phyloP scores from a whole-genome alignment of 176 grass and related monocot species.

The Triticum aestivum region IWGSC_CS_RefSeq_v2.1 NC_057800.1:646903725-646904224 shows the following conservation, averaged over 20 bases:
- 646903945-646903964: slow-evolving; percentile 79
- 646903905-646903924: not conserved
- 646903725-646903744: not conserved
- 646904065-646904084: not conserved
- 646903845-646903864: slow-evolving; percentile 55
- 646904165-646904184: slow-evolving; percentile 41
- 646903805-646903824: slow-evolving; percentile 82
- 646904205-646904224: too few relatives aligned
- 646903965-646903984: slow-evolving; percentile 94
- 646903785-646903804: slow-evolving; percentile 69
- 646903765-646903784: slow-evolving; percentile 85
- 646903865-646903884: too few relatives aligned
- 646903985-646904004: slow-evolving; percentile 78
- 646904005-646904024: slow-evolving; percentile 74
- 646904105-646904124: too few relatives aligned
- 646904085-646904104: not conserved
- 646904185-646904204: slow-evolving; percentile 17
- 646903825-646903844: slow-evolving; percentile 74
- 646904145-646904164: not conserved
- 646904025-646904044: slow-evolving; percentile 19
- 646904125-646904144: not conserved
- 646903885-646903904: not conserved
- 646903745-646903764: slow-evolving; percentile 44
- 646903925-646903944: slow-evolving; percentile 66
- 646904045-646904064: too few relatives aligned